Percentiles rank a stretch among this genome's conserved stretches.
Evolutionary conservation across 2,329 filamentous ascomycete genomes (phyloP).

Genomic region (Arachnomyces sp.): DNA sequence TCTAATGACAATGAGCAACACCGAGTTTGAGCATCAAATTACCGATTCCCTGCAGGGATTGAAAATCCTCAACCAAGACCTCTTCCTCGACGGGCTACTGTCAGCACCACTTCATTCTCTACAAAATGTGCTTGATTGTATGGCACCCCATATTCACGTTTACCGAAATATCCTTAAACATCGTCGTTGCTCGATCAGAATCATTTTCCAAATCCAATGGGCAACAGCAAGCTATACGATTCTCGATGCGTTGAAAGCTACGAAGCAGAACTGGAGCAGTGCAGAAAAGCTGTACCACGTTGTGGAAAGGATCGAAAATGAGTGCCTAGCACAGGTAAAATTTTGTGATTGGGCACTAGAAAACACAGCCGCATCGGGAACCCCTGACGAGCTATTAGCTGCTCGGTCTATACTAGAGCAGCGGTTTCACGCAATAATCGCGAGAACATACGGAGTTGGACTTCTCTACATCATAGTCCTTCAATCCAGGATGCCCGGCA

Average conservation of each 20-base stretch:
- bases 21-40: conserved; percentile 9
- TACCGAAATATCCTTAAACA: conserved; percentile 9
- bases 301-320: conserved; percentile 9
- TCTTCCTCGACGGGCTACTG: conserved; percentile 7
- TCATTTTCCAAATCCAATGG: conserved; percentile 12
- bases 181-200: conserved; percentile 7
- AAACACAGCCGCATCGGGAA: neutral
- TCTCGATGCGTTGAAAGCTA: conserved; percentile 8
- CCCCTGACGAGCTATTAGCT: conserved; percentile 4
- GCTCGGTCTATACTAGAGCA: conserved; percentile 8
- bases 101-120: conserved; percentile 7
- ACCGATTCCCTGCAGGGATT: conserved; percentile 8
- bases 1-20: neutral
- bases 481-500: no score
- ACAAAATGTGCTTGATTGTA: conserved; percentile 2
- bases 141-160: conserved; percentile 9
- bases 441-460: conserved; percentile 6
- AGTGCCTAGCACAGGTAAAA: conserved; percentile 7
- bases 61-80: conserved; percentile 6
- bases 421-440: conserved; percentile 7
- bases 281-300: conserved; percentile 4
- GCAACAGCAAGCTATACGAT: conserved; percentile 8
- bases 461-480: conserved; percentile 8
- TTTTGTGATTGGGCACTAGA: conserved; percentile 5
- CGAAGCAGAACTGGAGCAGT: conserved; percentile 9